Conservation (phyloP, 768 basidiomycete genomes). For the Paxillus involutus region DNA sequence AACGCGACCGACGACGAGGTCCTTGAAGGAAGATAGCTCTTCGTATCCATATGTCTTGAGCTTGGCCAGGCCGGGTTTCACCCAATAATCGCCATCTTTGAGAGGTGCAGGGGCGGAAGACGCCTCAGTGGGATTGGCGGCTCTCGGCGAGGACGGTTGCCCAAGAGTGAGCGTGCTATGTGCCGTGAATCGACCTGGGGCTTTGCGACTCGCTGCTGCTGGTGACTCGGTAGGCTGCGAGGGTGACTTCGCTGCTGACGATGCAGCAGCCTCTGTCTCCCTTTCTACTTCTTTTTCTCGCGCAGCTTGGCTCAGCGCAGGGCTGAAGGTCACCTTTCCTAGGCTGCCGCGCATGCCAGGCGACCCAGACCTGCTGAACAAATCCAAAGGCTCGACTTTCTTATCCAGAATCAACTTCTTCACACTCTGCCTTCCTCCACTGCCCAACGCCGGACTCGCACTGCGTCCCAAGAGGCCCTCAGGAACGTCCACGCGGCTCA, state of each 20-base stretch:
- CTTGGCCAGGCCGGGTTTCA: conserved; percentile 72
- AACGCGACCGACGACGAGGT: conserved; percentile 85
- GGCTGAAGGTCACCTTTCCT: conserved; percentile 67
- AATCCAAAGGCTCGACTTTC: conserved; percentile 71
- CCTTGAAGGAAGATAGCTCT: conserved; percentile 69
- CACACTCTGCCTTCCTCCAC: conserved; percentile 74
- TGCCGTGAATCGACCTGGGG: conserved; percentile 41
- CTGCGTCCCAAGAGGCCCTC: conserved; percentile 61
- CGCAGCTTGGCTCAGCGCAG: conserved; percentile 70
- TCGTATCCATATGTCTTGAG: conserved; percentile 73
- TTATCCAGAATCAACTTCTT: conserved; percentile 92
- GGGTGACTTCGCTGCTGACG: conserved; percentile 10
- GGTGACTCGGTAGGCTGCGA: conserved; percentile 35
- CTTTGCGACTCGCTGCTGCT: conserved; percentile 35
- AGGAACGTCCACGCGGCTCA: conserved; percentile 52
- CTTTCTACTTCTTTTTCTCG: conserved; percentile 67
- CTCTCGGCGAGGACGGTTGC: conserved; percentile 29
- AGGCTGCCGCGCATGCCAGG: conserved; percentile 30
- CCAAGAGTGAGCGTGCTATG: conserved; percentile 33
- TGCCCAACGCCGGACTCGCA: conserved; percentile 65
- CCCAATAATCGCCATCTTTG: conserved; percentile 90
- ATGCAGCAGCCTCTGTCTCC: conserved; percentile 32
- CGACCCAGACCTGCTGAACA: conserved; percentile 54
- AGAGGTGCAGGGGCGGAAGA: conserved; percentile 38
- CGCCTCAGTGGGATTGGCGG: conserved; percentile 16